phyloP scores from a whole-genome alignment of 139 green algal genomes.

The Coelastrella sp. region DNA sequence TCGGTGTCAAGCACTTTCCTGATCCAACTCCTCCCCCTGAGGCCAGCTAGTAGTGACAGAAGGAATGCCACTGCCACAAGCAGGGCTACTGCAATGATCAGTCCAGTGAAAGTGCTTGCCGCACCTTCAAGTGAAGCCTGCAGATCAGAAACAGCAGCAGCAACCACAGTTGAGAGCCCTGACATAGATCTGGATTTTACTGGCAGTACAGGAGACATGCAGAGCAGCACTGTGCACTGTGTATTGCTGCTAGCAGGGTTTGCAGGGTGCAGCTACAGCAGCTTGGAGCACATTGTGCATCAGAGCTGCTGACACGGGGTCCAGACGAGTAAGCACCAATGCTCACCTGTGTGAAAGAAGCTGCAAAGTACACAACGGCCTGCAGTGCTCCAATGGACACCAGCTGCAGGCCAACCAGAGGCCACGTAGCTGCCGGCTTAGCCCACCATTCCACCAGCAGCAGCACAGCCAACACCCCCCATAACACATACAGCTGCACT shows the following conservation, averaged over 20 bases:
- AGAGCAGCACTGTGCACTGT: not conserved
- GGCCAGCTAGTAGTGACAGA: slow-evolving; percentile 22
- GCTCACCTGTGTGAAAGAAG: slow-evolving; percentile 42
- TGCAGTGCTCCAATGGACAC: slow-evolving; percentile 38
- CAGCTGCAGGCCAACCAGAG: slow-evolving; percentile 35
- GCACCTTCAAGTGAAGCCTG: slow-evolving; percentile 1
- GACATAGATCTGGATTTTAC: not conserved
- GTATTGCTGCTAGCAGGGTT: too few relatives aligned
- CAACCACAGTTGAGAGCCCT: too few relatives aligned
- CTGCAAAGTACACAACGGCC: slow-evolving; percentile 36
- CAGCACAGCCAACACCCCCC: slow-evolving; percentile 38
- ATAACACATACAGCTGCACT: slow-evolving; percentile 45
- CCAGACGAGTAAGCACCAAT: too few relatives aligned
- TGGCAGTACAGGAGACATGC: not conserved
- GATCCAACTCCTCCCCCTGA: slow-evolving; percentile 16
- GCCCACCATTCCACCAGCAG: slow-evolving; percentile 43
- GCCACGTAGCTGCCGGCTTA: not conserved
- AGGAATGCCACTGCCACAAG: slow-evolving; percentile 16
- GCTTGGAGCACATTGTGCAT: too few relatives aligned
- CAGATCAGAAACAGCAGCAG: not conserved
- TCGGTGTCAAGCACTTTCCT: slow-evolving; percentile 21
- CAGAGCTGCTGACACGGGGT: too few relatives aligned
- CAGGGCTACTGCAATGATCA: slow-evolving; percentile 33
- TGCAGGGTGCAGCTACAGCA: too few relatives aligned
- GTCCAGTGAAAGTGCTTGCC: not conserved